Base-by-base conservation (phyloP, 768 basidiomycete genomes). In the Termitomyces sp. region DNA sequence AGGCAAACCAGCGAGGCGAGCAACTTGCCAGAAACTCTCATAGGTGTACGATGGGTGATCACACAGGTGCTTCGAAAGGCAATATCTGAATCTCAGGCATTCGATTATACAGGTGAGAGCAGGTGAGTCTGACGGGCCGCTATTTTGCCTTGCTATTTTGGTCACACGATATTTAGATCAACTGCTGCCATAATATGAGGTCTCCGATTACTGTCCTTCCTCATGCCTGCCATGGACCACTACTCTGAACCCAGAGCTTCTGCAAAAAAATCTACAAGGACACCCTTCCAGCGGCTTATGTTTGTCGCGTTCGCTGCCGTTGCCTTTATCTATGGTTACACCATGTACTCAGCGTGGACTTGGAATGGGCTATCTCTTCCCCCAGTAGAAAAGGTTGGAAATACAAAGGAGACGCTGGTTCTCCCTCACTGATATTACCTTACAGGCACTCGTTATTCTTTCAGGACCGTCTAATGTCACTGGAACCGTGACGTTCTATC, bases 401-500 rank as follows among this genome's bases (percentile, higher is more conserved):
- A 35, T 18, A 44, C n/a, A 36, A 48, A 30, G 30, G 30, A 28
- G 32, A 50, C 20, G 14, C 18, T 3, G 3, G 4, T 48, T 32
- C 4, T 18, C 18, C 49, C 16, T 28, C n/a, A 47, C 56, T 52
- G 18, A 64, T 33, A 10, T 33, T 14, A 30, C 9, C 36, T 1
- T 13, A 43, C 36, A 74, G 73, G 74, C 75, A 8, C 64, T 75
- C 38, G 88, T 80, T 2, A 79, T 89, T 44, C 73, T 93, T 61
- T 79, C 77, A 55, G 87, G 88, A 43, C 79, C 81, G 64, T 82
- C 84, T 4, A 70, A 72, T 47, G 86, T 88, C 53, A 71, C 74
- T 43, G 91, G 92, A 43, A 83, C 79, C 4, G 82, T 92, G 59
- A 78, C 75, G 43, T 91, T 93, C 70, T 75, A 78, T 32, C 91